phyloP scores from a whole-genome alignment of 2,329 filamentous ascomycete species.

The Lachnellula arida region DNA sequence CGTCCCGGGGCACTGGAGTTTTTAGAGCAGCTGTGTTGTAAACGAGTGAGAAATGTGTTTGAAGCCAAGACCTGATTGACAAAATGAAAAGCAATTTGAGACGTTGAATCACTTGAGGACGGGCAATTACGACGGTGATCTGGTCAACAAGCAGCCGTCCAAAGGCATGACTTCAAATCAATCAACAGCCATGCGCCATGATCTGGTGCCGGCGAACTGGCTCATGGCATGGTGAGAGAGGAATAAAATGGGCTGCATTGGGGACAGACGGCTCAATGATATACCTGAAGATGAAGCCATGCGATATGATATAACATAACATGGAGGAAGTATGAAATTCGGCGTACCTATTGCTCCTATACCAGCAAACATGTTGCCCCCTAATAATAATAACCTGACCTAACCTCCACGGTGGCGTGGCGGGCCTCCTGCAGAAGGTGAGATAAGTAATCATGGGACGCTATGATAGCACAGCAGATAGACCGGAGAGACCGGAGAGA shows the following conservation, averaged over 20 bases:
- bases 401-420: background rate
- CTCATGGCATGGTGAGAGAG: background rate
- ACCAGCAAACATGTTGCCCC: slow-evolving; percentile 2
- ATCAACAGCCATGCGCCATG: slow-evolving; percentile 4
- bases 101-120: slow-evolving; percentile 2
- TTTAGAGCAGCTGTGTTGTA: slow-evolving; percentile 17
- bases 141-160: slow-evolving; percentile 1
- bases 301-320: background rate
- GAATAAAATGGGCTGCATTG: background rate
- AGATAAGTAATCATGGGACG: background rate
- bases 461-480: background rate
- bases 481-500: background rate
- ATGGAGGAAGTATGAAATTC: background rate
- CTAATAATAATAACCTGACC: background rate
- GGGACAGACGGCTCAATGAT: background rate
- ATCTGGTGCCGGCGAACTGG: background rate
- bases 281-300: background rate
- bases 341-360: background rate
- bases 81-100: slow-evolving; percentile 6
- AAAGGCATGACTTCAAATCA: slow-evolving; percentile 12
- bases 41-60: slow-evolving; percentile 16
- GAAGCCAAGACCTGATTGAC: slow-evolving; percentile 4
- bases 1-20: slow-evolving; percentile 11
- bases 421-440: background rate
- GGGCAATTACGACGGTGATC: slow-evolving; percentile 5